Conservation (phyloP, 768 basidiomycete genomes). For the Amanita thiersii region DNA sequence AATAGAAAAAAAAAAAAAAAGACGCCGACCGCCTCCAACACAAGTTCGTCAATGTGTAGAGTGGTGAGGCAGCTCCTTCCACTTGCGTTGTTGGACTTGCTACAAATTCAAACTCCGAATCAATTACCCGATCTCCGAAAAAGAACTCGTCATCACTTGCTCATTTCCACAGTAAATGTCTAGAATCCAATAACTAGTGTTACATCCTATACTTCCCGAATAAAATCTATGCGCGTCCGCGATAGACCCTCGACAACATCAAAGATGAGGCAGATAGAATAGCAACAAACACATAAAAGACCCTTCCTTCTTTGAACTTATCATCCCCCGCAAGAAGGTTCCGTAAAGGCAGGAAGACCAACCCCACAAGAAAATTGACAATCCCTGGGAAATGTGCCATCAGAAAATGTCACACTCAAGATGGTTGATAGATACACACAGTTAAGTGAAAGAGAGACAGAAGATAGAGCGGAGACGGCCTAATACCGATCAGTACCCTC, state of each 20-base stretch:
- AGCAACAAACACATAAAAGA: slow-evolving; percentile 80
- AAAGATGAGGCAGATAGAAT: slow-evolving; percentile 36
- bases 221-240: slow-evolving; percentile 12
- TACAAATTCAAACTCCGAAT: slow-evolving; percentile 23
- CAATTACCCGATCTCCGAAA: slow-evolving; percentile 20
- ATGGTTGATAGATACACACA: slow-evolving; percentile 26
- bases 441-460: slow-evolving; percentile 64
- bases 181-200: not conserved
- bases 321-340: slow-evolving; percentile 61
- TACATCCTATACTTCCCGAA: not conserved
- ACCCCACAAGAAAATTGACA: slow-evolving; percentile 76
- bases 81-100: slow-evolving; percentile 16
- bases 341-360: slow-evolving; percentile 80
- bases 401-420: slow-evolving; percentile 3
- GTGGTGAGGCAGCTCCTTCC: slow-evolving; percentile 24
- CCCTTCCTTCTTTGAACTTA: slow-evolving; percentile 64
- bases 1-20: slow-evolving; percentile 27
- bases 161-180: no score
- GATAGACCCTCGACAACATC: slow-evolving; percentile 30
- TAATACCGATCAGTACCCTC: slow-evolving; percentile 17
- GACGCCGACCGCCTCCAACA: slow-evolving; percentile 34
- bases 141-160: not conserved
- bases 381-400: slow-evolving; percentile 45
- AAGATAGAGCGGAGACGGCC: slow-evolving; percentile 79
- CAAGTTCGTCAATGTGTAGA: slow-evolving; percentile 32